Evolutionary conservation across 305 asterid species (phyloP), one percentile per base, ranked within the genome.

Genomic region (Solanum hybrid): DNA sequence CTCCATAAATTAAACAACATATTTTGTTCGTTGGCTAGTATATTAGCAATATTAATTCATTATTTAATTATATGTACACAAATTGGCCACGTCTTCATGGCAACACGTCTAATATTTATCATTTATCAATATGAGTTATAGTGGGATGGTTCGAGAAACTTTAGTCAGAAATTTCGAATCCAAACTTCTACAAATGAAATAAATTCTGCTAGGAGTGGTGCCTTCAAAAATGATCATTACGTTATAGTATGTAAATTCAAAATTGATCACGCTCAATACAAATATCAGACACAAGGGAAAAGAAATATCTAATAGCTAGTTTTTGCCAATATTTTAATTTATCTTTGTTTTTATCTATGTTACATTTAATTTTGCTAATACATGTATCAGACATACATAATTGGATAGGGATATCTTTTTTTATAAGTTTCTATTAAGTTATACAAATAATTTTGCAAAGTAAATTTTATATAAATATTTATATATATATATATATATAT

Each of bases 81-180:
- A 76, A 76, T 76, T 76, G 38, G 81, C 81, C 81, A 76, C 36
- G 81, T 14, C 37, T 76, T 8, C 81, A 76, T 15, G 38, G 13
- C 24, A 10, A 76, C 1, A 26, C 1, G 0, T 31, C 2, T 3
- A 76, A 2, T 76, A 76, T 0, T 15, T 7, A 13, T 29, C n/a
- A 76, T 0, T 15, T 7, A 13, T 29, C n/a, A 3, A 7, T 7
- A 29, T 31, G 6, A 13, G 2, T 76, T 31, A 3, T 15, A 17
- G 2, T 8, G 3, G 22, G 0, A 76, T 76, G 12, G 0, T 76
- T 76, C 0, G 0, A 51, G 0, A 51, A 15, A 6, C 0, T 15
- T 51, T 51, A 51, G n/a, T 15, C n/a, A 15, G 1, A 51, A 15
- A 15, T 51, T 2, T 51, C 4, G 0, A 6, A 2, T 51, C 0